These are phyloP conservation scores for Pseudogymnoascus sp. DNA, from an alignment of 2,329 filamentous ascomycete genomes.

Conservation along the genomic window DNA sequence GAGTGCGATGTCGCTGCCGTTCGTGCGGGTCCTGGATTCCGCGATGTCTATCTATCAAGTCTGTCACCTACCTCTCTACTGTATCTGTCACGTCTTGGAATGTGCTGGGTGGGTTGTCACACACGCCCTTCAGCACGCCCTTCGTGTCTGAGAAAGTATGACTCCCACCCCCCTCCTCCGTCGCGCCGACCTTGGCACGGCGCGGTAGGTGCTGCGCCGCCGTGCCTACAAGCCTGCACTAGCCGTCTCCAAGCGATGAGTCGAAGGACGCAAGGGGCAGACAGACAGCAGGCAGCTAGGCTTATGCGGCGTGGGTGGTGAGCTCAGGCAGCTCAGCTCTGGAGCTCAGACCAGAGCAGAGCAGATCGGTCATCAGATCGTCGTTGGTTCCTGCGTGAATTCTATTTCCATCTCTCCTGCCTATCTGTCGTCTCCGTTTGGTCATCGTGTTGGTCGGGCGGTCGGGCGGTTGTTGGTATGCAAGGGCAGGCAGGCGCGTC, in stretches of 20 bases:
- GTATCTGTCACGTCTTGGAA: not conserved
- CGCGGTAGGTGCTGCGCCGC: not conserved
- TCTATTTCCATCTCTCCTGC: not conserved
- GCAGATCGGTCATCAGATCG: too few species aligned
- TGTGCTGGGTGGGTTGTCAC: too few species aligned
- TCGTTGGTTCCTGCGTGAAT: not conserved
- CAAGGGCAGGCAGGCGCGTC: not conserved
- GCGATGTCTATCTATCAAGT: not conserved
- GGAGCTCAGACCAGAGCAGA: too few species aligned
- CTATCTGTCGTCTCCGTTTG: not conserved
- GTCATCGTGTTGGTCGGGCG: not conserved
- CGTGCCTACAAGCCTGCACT: not conserved
- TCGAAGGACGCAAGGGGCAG: too few species aligned
- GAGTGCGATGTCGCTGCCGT: not conserved
- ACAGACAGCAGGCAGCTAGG: too few species aligned
- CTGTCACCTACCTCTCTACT: too few species aligned
- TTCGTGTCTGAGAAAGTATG: not conserved
- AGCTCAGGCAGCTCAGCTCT: not conserved
- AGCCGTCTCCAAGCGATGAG: not conserved
- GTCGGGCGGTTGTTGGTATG: not conserved
- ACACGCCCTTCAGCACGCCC: not conserved
- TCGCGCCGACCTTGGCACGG: not conserved
- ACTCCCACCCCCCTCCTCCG: not conserved
- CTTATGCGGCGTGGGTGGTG: too few species aligned
- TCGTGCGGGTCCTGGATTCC: not conserved